phyloP scores from a whole-genome alignment of 2,329 filamentous ascomycete genomes.

The Cadophora sp. region DNA sequence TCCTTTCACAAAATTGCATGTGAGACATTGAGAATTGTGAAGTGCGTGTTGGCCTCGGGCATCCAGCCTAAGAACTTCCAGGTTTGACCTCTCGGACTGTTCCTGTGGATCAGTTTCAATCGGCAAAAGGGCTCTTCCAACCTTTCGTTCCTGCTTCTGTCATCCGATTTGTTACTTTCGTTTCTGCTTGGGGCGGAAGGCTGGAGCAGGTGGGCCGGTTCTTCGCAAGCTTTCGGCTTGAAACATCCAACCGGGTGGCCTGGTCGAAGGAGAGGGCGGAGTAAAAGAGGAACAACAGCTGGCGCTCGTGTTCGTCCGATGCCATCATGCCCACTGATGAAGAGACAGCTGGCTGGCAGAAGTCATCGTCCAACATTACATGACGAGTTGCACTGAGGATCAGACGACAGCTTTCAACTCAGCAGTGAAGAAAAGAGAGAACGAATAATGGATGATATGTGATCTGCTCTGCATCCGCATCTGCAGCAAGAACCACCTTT shows the following conservation, averaged over 20 bases:
- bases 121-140: not conserved
- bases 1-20: conserved; percentile 1
- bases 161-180: conserved; percentile 9
- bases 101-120: not conserved
- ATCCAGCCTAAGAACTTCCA: not conserved
- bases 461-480: conserved; percentile 5
- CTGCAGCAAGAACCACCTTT: conserved; percentile 13
- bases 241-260: conserved; percentile 6
- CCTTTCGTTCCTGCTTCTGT: conserved; percentile 6
- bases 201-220: not conserved
- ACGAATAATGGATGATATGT: not conserved
- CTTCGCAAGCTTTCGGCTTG: conserved; percentile 8
- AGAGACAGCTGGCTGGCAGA: conserved; percentile 3
- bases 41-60: not conserved
- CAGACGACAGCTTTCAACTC: not conserved
- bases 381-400: not conserved
- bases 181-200: not conserved
- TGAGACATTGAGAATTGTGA: not conserved
- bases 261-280: conserved; percentile 7
- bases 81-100: not conserved
- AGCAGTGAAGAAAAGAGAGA: not conserved
- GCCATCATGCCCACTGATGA: not conserved
- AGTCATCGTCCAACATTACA: not conserved
- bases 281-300: not conserved
- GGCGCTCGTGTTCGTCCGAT: conserved; percentile 13